Evolutionary conservation across 192 early-diverging fungal species (phyloP), one percentile per base, ranked within the genome.

Genomic region (Coemansia furcata): DNA sequence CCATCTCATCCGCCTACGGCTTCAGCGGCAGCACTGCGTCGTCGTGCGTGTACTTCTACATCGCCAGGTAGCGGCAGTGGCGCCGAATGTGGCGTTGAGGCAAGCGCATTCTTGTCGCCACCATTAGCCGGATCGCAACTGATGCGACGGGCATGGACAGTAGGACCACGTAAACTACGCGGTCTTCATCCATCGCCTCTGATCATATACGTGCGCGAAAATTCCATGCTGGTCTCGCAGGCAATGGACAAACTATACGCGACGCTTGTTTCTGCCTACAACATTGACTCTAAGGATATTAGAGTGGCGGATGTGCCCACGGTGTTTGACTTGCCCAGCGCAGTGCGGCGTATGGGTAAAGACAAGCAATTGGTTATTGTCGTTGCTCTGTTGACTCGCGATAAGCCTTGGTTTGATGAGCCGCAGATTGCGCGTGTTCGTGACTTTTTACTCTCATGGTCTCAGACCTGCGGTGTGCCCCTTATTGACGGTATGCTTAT

Each of bases 271-370:
- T 35, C 49, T 14, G 49, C 63, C 0, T 75, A 67, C 64, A 52
- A 55, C 60, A 60, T 80, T 4, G 78, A 80, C 69, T 52, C 65
- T 17, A 65, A 68, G 32, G 78, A 80, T 38, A 80, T 80, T 7
- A 69, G 73, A 8, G 78, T 80, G 12, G 59, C 73, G 7, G 70
- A 80, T 60, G 78, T 80, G 36, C 78, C 78, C 1, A 80, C 78
- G 0, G 69, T 47, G 4, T 80, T 57, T 38, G 78, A 80, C 65
- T 44, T 80, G 54, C 78, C 78, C 3, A 46, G 52, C 9, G 78
- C 73, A 0, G 78, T 80, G 54, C 73, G 78, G 55, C 72, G 72
- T 11, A 69, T 80, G 66, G 78, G 73, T 47, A 68, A 39, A 26
- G 67, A 58, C 60, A 69, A 65, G 63, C 78, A 80, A 54, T 58